Evolutionary conservation across 2,329 filamentous ascomycete species (phyloP), one percentile per base, ranked within the genome.

Genomic region (Nectriaceae sp.): DNA sequence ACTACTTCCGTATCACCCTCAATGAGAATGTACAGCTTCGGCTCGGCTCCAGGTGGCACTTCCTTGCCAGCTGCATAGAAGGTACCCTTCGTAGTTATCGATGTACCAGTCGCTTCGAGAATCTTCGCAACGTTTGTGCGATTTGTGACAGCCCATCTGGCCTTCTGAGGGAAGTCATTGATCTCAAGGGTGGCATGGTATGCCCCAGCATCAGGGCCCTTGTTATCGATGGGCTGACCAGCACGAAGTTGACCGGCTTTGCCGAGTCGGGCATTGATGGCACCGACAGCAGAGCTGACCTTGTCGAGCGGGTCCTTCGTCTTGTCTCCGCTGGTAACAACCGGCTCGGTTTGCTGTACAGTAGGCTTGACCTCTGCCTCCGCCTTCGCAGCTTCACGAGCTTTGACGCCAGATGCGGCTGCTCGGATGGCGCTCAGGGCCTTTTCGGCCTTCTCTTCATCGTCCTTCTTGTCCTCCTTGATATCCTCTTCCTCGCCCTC

Each of bases 161-260:
- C 94, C 77, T 97, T 97, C 69, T 99, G 94, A 26, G 94, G 94
- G 71, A 97, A 97, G 72, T 99, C 94, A 71, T 99, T 99, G 82
- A 99, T 99, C 71, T 97, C 94, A 53, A 99, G 79, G 4, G 93
- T 97, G 15, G 94, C 92, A 69, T 99, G 94, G 79, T 91, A 99
- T 1, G 92, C 91, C 43, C 94, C 94, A 3, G 94, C 94, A 69
- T 99, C 94, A 1, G 94, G 94, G 1, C 94, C 94, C 71, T 97
- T 97, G 75, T 99, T 99, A 75, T 99, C 94, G 66, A 97, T 95
- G 6, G 94, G 91, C 53, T 96, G 92, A 13, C 94, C 94, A 4
- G 90, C 88, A 51, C 94, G 88, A 62, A 97, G 86, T 66, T 94
- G 88, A 29, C 92, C 92, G 26, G 90, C 90, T 60, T 90, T 90